Evolutionary conservation across 1,284 basidiomycete genomes (phyloP).

Genomic region (Pascua guehoae): DNA sequence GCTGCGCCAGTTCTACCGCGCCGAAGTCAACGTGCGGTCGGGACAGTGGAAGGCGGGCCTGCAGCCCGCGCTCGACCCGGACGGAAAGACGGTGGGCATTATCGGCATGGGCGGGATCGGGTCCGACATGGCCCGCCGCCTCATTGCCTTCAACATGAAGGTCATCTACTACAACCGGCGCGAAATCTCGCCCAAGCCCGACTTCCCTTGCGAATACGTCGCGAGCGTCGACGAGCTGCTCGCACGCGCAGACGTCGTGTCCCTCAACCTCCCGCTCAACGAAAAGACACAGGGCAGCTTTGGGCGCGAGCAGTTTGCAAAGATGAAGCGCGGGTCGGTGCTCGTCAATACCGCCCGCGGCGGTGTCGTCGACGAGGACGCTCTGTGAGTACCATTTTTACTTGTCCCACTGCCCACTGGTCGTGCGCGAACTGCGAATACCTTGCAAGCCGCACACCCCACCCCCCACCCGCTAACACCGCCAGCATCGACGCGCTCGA

Average conservation of each 20-base stretch:
- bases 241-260: constrained; percentile 69
- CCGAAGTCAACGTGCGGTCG: constrained; percentile 63
- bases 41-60: constrained; percentile 59
- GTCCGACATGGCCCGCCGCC: constrained; percentile 42
- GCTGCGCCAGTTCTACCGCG: constrained; percentile 70
- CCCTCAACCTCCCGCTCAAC: constrained; percentile 55
- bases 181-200: constrained; percentile 58
- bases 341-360: constrained; percentile 88
- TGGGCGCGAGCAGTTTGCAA: constrained; percentile 70
- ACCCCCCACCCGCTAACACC: no score
- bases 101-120: constrained; percentile 90
- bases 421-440: no score
- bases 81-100: constrained; percentile 74
- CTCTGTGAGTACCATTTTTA: no score
- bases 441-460: no score
- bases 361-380: constrained; percentile 81
- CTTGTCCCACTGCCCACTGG: no score
- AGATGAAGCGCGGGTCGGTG: constrained; percentile 73
- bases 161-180: constrained; percentile 77
- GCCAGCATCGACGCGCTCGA: constrained; percentile 76
- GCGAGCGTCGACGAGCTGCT: constrained; percentile 67
- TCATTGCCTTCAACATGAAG: constrained; percentile 61
- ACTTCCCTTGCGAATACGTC: constrained; percentile 70
- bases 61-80: constrained; percentile 66
- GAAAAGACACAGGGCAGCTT: constrained; percentile 72